Evolutionary conservation across 1,284 basidiomycete species (phyloP).

Genomic region (Amylostereum areolatum): DNA sequence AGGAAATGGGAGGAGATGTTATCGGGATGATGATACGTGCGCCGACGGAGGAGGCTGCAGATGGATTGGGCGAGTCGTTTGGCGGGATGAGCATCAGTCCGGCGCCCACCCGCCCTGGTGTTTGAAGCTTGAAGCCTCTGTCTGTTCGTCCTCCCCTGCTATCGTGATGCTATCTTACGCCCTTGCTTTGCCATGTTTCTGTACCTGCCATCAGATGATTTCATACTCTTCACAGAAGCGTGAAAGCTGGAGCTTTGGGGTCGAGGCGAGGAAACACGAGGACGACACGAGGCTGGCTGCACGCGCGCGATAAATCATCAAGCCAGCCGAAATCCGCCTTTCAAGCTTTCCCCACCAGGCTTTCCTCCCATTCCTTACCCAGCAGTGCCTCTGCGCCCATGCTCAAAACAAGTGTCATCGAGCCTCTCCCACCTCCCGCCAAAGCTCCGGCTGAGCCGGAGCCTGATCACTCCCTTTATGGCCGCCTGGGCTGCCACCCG

Average conservation of each 20-base stretch:
- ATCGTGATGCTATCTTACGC: not conserved
- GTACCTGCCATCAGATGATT: too few species aligned
- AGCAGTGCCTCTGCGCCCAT: too few species aligned
- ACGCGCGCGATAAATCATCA: not conserved
- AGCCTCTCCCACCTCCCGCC: too few species aligned
- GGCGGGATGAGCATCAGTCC: slow-evolving; percentile 80
- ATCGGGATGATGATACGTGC: slow-evolving; percentile 17
- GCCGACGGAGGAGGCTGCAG: slow-evolving; percentile 26
- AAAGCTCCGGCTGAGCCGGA: too few species aligned
- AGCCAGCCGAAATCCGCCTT: not conserved
- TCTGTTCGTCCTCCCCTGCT: not conserved
- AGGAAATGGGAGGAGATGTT: slow-evolving; percentile 34
- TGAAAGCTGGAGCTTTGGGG: not conserved
- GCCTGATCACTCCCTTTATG: too few species aligned
- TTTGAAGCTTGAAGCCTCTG: not conserved
- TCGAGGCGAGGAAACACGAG: not conserved
- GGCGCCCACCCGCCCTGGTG: slow-evolving; percentile 9
- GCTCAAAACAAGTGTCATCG: too few species aligned
- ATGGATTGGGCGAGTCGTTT: slow-evolving; percentile 55
- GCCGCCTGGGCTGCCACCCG: too few species aligned
- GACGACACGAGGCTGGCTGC: not conserved
- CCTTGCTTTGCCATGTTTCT: not conserved
- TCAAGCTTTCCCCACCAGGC: not conserved
- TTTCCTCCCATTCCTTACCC: not conserved
- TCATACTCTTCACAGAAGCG: not conserved